Evolutionary conservation across 1,284 basidiomycete species (phyloP).

Genomic region (Ustilago tritici): DNA sequence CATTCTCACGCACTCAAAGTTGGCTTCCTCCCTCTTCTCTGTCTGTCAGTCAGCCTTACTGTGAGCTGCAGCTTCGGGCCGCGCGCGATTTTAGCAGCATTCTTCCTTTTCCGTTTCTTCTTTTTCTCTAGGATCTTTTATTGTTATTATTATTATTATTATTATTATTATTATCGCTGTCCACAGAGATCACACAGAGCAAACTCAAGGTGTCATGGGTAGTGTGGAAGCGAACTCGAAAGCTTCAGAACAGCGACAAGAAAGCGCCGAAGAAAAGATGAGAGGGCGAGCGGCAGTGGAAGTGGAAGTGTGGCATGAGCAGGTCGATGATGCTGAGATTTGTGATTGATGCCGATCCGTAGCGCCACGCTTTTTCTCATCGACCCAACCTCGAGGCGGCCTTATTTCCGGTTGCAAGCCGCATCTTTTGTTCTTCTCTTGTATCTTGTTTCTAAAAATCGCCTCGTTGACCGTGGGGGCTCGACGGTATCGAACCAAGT

Average conservation of each 20-base stretch:
- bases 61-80: slow-evolving; percentile 3
- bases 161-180: background rate
- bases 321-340: slow-evolving; percentile 2
- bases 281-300: background rate
- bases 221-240: no score
- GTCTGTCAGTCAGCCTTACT: background rate
- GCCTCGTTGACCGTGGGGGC: slow-evolving; percentile 3
- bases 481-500: background rate
- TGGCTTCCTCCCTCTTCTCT: background rate
- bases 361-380: slow-evolving; percentile 10
- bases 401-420: background rate
- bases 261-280: background rate
- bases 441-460: slow-evolving; percentile 5
- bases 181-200: background rate
- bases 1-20: background rate
- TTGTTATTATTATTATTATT: slow-evolving; percentile 1
- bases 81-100: slow-evolving; percentile 2
- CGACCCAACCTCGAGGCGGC: background rate
- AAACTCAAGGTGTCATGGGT: no score
- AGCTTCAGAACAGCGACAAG: background rate
- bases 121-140: background rate
- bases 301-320: background rate
- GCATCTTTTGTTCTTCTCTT: background rate
- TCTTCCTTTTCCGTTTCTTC: background rate
- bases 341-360: slow-evolving; percentile 11